These are phyloP conservation scores for Sesbania bispinosa DNA, from an alignment of 306 rosid genomes.

Conservation along the genomic window DNA sequence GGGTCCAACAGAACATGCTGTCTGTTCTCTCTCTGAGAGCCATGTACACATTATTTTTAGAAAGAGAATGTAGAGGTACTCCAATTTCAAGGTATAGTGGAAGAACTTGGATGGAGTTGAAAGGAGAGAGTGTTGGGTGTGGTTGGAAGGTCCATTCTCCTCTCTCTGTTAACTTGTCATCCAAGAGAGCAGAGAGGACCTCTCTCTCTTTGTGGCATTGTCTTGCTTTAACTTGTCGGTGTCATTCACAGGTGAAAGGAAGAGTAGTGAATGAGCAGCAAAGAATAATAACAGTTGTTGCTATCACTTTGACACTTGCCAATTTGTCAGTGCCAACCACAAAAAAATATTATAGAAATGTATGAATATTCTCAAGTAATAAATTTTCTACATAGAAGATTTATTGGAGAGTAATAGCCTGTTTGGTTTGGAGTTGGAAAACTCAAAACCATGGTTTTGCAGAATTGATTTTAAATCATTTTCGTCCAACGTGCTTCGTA, in stretches of 20 bases:
- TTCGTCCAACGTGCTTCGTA: too few relatives aligned
- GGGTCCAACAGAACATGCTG: slow-evolving; percentile 56
- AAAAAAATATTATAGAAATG: too few relatives aligned
- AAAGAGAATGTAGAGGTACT: slow-evolving; percentile 1
- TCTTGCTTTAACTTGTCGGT: slow-evolving; percentile 36
- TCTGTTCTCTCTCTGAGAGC: too few relatives aligned
- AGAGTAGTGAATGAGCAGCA: slow-evolving; percentile 37
- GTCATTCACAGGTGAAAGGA: slow-evolving; percentile 30
- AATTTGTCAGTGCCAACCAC: slow-evolving; percentile 37
- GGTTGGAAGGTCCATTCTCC: slow-evolving; percentile 46
- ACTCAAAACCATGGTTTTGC: too few relatives aligned
- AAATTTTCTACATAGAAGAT: too few relatives aligned
- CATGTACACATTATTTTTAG: neutral
- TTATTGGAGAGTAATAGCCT: too few relatives aligned
- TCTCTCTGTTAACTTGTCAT: slow-evolving; percentile 36
- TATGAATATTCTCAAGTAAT: too few relatives aligned
- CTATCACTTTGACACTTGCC: slow-evolving; percentile 1
- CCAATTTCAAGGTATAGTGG: too few relatives aligned
- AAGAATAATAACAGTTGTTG: slow-evolving; percentile 48
- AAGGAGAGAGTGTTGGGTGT: slow-evolving; percentile 9
- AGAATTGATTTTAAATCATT: too few relatives aligned
- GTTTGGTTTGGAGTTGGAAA: too few relatives aligned
- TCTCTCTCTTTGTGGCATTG: too few relatives aligned
- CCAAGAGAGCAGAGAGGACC: slow-evolving; percentile 31
- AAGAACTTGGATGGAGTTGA: neutral